Evolutionary conservation across 306 rosid species (phyloP).

Genomic region (Cucumis cinereus): DNA sequence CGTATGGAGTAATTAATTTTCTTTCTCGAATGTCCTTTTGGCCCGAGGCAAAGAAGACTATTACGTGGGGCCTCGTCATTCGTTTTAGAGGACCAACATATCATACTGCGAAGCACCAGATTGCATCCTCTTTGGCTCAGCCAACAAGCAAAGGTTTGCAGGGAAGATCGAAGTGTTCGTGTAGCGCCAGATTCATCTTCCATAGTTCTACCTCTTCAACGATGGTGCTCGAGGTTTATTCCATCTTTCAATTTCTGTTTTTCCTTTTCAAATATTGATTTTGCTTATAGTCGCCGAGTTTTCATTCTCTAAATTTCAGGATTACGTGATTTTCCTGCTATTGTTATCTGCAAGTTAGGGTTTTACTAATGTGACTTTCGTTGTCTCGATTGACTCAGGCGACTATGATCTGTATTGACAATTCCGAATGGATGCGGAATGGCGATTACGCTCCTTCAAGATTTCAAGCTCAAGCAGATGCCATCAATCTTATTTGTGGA

Average conservation of each 20-base stretch:
- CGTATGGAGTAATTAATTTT: not conserved
- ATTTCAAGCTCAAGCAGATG: conserved; percentile 82
- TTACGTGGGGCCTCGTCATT: not conserved
- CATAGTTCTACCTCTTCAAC: conserved; percentile 15
- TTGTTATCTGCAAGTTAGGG: conserved; percentile 25
- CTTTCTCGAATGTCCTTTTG: not conserved
- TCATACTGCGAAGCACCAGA: not conserved
- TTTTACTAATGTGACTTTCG: conserved; percentile 10
- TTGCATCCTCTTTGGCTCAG: not conserved
- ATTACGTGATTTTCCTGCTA: not conserved
- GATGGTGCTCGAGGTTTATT: conserved; percentile 87
- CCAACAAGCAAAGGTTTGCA: not conserved
- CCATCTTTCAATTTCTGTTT: not conserved
- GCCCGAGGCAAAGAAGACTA: not conserved
- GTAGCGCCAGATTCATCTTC: conserved; percentile 9
- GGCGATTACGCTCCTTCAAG: conserved; percentile 85
- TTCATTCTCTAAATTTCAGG: not conserved
- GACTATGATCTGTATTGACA: conserved; percentile 91
- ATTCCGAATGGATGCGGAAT: conserved; percentile 97
- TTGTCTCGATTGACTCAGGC: conserved; percentile 30
- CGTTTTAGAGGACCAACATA: not conserved
- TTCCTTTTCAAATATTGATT: not conserved
- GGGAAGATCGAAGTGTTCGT: not conserved
- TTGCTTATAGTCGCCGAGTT: not conserved
- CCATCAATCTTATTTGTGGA: conserved; percentile 87